Evolutionary conservation across 192 early-diverging fungal species (phyloP), one percentile per base, ranked within the genome.

Genomic region (Coemansia sp.): DNA sequence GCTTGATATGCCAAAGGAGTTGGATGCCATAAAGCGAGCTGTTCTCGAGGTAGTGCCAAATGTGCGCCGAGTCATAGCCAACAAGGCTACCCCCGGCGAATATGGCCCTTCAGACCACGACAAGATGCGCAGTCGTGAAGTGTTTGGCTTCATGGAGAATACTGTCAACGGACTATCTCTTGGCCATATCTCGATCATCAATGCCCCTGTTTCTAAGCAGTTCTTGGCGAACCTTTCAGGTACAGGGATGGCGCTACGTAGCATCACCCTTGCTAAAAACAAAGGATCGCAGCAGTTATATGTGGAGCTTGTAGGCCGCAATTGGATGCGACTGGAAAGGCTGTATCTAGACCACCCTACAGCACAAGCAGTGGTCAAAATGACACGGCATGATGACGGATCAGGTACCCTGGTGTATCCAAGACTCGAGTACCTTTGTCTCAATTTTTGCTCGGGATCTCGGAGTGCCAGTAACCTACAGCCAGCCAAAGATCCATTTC

Each of bases 381-480:
- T 75, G 34, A 65, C 62, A 7, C 53, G 50, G 52, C 23, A 37
- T 17, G 23, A 50, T 3, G 28, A 30, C 2, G 20, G 47, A 14
- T 23, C 23, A 6, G 37, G 36, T 34, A 75, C 67, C 5, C 33
- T 50, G 14, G 34, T 68, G 7, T 75, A 75, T 29, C 72, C 72
- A 17, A 57, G 53, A 11, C 67, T 75, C 19, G 52, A 65, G 23
- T 31, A 29, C 4, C 25, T 75, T 13, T n/a, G 40, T 22, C 68
- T 75, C 0, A 48, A 36, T 0, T 31, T 30, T 11, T 52, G 50
- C 50, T 25, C 28, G 15, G 50, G 50, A 3, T 11, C 9, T 17
- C 7, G 50, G 28, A 29, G 15, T 8, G 11, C 2, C 23, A 52
- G 13, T 20, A 8, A 52, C 13, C 9, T 22, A 6, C 50, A 52